Percentiles rank a stretch among this genome's conserved stretches.
These are phyloP conservation scores for Aspergillus avenaceus DNA, from an alignment of 495 filamentous ascomycete genomes.

Conservation along the genomic window DNA sequence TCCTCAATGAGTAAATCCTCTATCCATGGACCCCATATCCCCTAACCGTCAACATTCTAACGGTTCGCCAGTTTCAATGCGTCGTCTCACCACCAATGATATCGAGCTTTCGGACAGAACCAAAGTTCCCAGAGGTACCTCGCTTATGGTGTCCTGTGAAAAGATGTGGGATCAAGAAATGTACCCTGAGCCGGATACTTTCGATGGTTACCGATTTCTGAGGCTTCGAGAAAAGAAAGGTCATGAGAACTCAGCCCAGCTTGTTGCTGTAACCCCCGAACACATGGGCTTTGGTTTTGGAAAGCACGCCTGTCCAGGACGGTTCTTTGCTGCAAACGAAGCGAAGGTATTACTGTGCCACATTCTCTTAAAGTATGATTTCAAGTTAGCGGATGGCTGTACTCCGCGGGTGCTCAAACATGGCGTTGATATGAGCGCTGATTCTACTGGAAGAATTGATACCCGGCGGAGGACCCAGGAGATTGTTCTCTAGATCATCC, in stretches of 20 bases:
- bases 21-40: background rate
- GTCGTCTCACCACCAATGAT: constrained; percentile 25
- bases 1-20: background rate
- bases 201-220: constrained; percentile 38
- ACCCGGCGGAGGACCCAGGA: constrained; percentile 7
- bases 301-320: constrained; percentile 47
- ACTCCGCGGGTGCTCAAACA: background rate
- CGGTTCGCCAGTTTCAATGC: constrained; percentile 31
- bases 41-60: background rate
- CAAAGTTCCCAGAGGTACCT: constrained; percentile 14
- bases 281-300: constrained; percentile 44
- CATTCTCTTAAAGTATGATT: constrained; percentile 49
- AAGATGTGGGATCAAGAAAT: constrained; percentile 26
- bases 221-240: constrained; percentile 26
- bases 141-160: constrained; percentile 24
- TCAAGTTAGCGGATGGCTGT: constrained; percentile 7
- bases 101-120: constrained; percentile 20
- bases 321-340: constrained; percentile 43
- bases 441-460: background rate
- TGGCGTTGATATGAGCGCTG: background rate
- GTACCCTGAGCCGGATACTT: constrained; percentile 36
- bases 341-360: constrained; percentile 35
- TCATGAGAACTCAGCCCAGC: constrained; percentile 28
- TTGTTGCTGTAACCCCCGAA: constrained; percentile 32
- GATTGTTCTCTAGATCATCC: constrained; percentile 2